These are phyloP conservation scores for Nemania serpens DNA, from an alignment of 2,329 filamentous ascomycete genomes.

Conservation along the genomic window DNA sequence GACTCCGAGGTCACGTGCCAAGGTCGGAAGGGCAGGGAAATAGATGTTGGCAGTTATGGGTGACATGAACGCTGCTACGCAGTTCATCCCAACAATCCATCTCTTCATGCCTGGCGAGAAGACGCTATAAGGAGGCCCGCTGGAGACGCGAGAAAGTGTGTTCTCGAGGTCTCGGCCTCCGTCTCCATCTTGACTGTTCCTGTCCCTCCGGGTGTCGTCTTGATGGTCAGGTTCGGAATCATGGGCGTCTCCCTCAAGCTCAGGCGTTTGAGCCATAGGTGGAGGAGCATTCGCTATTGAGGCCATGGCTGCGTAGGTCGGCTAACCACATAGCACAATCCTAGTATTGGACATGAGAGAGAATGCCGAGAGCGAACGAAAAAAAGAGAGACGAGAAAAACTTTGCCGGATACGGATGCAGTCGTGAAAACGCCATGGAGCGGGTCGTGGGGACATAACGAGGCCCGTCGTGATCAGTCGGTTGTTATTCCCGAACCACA, in stretches of 20 bases:
- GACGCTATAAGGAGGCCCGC: slow-evolving; percentile 48
- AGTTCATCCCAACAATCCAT: slow-evolving; percentile 60
- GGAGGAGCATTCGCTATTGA: background rate
- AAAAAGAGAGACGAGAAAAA: background rate
- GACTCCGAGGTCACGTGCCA: slow-evolving; percentile 47
- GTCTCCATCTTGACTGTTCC: slow-evolving; percentile 17
- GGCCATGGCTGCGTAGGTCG: slow-evolving; percentile 4
- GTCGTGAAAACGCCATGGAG: slow-evolving; percentile 5
- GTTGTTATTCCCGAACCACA: slow-evolving; percentile 17
- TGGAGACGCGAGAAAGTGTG: slow-evolving; percentile 43
- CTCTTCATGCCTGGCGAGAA: slow-evolving; percentile 50
- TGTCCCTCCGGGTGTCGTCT: slow-evolving; percentile 24
- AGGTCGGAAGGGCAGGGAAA: slow-evolving; percentile 49
- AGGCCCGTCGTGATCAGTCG: slow-evolving; percentile 12
- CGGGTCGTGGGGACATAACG: slow-evolving; percentile 12
- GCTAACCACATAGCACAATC: background rate
- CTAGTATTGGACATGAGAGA: background rate
- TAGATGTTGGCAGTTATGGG: slow-evolving; percentile 65
- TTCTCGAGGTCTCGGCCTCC: slow-evolving; percentile 39
- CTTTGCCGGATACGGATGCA: background rate
- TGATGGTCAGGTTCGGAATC: slow-evolving; percentile 21
- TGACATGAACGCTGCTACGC: slow-evolving; percentile 58
- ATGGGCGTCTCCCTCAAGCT: slow-evolving; percentile 10
- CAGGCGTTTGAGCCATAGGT: background rate
- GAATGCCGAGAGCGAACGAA: background rate